Conservation (phyloP, 2,329 filamentous ascomycete genomes). For the Xylaria arbuscula region DNA sequence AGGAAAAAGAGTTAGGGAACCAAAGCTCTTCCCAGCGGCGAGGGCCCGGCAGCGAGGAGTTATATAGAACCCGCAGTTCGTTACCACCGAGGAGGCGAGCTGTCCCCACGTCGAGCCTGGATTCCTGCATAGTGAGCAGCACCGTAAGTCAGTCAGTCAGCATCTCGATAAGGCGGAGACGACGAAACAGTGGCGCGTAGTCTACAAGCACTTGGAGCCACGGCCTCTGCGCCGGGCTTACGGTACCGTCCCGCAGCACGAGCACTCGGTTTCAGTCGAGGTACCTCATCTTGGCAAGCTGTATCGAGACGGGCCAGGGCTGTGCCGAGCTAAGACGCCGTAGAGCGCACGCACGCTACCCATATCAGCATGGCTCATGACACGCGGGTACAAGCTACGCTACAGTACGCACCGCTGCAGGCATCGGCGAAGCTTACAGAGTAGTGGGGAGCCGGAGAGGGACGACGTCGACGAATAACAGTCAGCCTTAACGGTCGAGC, state of each 20-base stretch:
- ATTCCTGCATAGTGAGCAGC: slow-evolving; percentile 35
- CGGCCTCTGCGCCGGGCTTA: slow-evolving; percentile 30
- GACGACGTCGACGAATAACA: slow-evolving; percentile 34
- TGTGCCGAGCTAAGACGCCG: slow-evolving; percentile 30
- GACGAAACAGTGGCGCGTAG: slow-evolving; percentile 24
- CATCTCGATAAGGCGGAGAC: slow-evolving; percentile 38
- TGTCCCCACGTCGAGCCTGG: slow-evolving; percentile 36
- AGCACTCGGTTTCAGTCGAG: slow-evolving; percentile 27
- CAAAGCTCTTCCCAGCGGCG: slow-evolving; percentile 3
- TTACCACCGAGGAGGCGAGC: slow-evolving; percentile 12
- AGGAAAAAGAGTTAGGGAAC: slow-evolving; percentile 37
- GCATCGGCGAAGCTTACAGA: slow-evolving; percentile 24
- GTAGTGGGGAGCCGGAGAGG: slow-evolving; percentile 8
- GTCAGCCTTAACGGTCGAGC: slow-evolving; percentile 31
- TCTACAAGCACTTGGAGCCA: slow-evolving; percentile 13
- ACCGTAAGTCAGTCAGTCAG: slow-evolving; percentile 34
- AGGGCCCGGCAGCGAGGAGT: slow-evolving; percentile 25
- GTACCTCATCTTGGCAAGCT: slow-evolving; percentile 31
- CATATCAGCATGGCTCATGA: slow-evolving; percentile 31
- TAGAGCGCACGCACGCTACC: slow-evolving; percentile 18
- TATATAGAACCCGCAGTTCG: slow-evolving; percentile 36
- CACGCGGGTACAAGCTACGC: slow-evolving; percentile 11
- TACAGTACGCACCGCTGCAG: slow-evolving; percentile 13
- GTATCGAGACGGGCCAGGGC: slow-evolving; percentile 23
- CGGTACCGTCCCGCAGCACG: slow-evolving; percentile 20